Evolutionary conservation across 192 early-diverging fungal species (phyloP), one percentile per base, ranked within the genome.

Genomic region (Neocallimastix lanati): DNA sequence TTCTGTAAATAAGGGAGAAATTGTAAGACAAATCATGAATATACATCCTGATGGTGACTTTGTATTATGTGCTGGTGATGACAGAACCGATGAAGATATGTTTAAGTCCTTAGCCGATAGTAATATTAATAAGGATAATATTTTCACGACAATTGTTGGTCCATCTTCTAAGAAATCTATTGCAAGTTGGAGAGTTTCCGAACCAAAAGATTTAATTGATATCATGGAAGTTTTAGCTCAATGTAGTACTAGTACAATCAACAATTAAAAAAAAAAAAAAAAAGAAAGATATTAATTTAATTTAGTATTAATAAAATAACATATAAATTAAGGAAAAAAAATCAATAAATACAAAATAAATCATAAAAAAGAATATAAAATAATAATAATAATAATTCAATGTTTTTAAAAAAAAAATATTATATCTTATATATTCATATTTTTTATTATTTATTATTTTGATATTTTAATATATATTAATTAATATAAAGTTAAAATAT

Each of bases 81-180:
- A 97, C 86, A 91, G 93, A 83, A 98, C 96, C 1, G 98, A 98
- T 82, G 96, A 98, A 83, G 96, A 98, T 83, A 98, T 99, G 96
- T 98, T 30, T 21, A 37, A 37, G 9, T 21, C 50, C 1, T 67
- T 67, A 67, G 25, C 4, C 9, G 9, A 25, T 7, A n/a, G 6
- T 4, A 4, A 67, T 9, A n/a, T 67, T 25, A 5, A 5, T 9
- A 25, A 1, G n/a, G 50, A 67, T 9, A 67, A n/a, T 67, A n/a
- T 67, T 77, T 95, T 94, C 83, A 93, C 92, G 4, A 84, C 89
- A 78, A 96, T 93, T 21, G 90, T 98, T 38, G 96, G 96, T 0
- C 85, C 92, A 36, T 85, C 92, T 4, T 91, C 93, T 81, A 97
- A 96, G 86, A 95, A 94, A 86, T 97, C 94, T 18, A 83, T 89